Conservation (phyloP, 306 rosid species). For the Oemleria cerasiformis region DNA sequence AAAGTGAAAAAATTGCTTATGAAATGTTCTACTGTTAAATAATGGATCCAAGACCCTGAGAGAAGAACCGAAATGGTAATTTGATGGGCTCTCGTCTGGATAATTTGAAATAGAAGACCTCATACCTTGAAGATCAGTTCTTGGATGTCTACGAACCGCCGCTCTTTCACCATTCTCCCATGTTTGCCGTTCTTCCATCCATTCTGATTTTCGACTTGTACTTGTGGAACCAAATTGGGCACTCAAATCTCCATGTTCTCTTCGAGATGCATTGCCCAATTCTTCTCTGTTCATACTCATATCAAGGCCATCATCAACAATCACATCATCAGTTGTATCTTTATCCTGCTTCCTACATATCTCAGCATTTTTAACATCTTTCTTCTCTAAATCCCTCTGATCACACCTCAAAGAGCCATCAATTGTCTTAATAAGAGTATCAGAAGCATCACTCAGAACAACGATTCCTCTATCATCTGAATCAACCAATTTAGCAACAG, state of each 20-base stretch:
- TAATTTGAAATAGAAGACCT: slow-evolving; percentile 61
- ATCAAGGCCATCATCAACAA: too few species aligned
- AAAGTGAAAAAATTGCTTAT: too few species aligned
- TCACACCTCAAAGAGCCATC: slow-evolving; percentile 35
- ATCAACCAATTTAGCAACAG: slow-evolving; percentile 40
- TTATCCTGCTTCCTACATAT: too few species aligned
- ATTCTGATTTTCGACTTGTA: slow-evolving; percentile 36
- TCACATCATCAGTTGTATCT: too few species aligned
- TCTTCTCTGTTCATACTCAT: slow-evolving; percentile 34
- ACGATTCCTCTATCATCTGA: slow-evolving; percentile 47
- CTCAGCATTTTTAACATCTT: too few species aligned
- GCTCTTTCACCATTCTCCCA: slow-evolving; percentile 50
- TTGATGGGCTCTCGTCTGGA: slow-evolving; percentile 62
- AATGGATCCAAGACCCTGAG: too few species aligned
- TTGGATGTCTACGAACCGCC: slow-evolving; percentile 37
- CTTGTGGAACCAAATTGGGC: slow-evolving; percentile 33
- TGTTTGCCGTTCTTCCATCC: slow-evolving; percentile 49
- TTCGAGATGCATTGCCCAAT: slow-evolving; percentile 38
- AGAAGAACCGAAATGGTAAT: too few species aligned
- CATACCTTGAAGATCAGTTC: slow-evolving; percentile 51
- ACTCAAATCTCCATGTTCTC: slow-evolving; percentile 38
- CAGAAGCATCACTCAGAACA: slow-evolving; percentile 48
- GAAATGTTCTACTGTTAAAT: too few species aligned
- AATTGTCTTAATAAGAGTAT: slow-evolving; percentile 46
- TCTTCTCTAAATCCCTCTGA: slow-evolving; percentile 39